phyloP scores from a whole-genome alignment of 176 grass and related monocot species.

The Musa itinerans region DNA sequence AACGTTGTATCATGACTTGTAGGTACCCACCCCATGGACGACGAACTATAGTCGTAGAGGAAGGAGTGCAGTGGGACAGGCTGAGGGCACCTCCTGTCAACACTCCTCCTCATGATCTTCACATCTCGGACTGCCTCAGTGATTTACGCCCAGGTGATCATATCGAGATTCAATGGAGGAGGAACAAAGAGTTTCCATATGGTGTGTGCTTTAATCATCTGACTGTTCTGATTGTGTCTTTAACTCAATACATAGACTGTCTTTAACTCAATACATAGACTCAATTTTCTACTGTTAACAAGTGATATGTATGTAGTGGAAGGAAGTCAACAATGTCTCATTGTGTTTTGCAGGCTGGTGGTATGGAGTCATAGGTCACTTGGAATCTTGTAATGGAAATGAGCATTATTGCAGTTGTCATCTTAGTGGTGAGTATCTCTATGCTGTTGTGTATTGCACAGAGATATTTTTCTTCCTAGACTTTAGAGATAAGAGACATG shows the following conservation, averaged over 20 bases:
- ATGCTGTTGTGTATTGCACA: background rate
- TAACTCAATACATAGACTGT: constrained; percentile 31
- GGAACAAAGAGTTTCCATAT: constrained; percentile 88
- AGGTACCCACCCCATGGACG: constrained; percentile 87
- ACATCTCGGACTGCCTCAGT: constrained; percentile 67
- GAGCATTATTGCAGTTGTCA: constrained; percentile 19
- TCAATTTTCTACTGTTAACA: background rate
- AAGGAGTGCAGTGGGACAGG: constrained; percentile 75
- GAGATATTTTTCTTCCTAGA: too few species aligned
- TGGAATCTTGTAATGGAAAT: constrained; percentile 77
- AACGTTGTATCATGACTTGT: background rate
- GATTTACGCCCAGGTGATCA: constrained; percentile 63
- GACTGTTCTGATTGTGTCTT: constrained; percentile 10
- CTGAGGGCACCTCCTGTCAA: constrained; percentile 51
- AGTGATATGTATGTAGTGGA: background rate
- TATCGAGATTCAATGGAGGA: constrained; percentile 99
- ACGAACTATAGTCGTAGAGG: constrained; percentile 55
- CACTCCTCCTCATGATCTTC: constrained; percentile 61
- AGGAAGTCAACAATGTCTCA: constrained; percentile 23
- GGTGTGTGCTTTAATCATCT: constrained; percentile 31
- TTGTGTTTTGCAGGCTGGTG: constrained; percentile 85
- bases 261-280: constrained; percentile 30
- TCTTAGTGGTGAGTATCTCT: background rate
- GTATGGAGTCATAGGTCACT: constrained; percentile 96
- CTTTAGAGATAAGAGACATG: too few species aligned